Conservation (phyloP, 2,329 filamentous ascomycete species). For the Penicillium brevicompactum region DNA sequence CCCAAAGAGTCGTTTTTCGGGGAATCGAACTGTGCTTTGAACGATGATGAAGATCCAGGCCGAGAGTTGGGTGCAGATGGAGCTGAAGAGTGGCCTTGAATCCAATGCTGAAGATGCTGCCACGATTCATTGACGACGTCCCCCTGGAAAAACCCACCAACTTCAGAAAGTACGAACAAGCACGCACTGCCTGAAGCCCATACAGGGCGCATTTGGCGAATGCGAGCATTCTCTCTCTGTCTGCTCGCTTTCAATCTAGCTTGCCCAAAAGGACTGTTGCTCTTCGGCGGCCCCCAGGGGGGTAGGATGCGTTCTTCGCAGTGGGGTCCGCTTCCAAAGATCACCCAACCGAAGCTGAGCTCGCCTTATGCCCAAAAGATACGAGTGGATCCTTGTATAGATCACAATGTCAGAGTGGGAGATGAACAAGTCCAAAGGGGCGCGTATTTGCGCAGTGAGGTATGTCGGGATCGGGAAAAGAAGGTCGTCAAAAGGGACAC, state of each 20-base stretch:
- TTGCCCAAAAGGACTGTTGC: slow-evolving; percentile 62
- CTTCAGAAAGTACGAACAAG: slow-evolving; percentile 85
- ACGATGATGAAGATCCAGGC: slow-evolving; percentile 40
- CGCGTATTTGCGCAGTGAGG: slow-evolving; percentile 71
- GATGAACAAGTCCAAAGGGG: slow-evolving; percentile 87
- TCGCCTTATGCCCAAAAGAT: slow-evolving; percentile 80
- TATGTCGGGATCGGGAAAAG: slow-evolving; percentile 75
- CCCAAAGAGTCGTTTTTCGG: slow-evolving; percentile 12
- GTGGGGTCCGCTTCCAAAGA: slow-evolving; percentile 80
- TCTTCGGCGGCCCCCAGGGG: slow-evolving; percentile 68
- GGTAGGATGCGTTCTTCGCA: slow-evolving; percentile 75
- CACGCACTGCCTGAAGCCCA: slow-evolving; percentile 90
- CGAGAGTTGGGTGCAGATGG: slow-evolving; percentile 35
- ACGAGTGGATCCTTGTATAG: slow-evolving; percentile 85
- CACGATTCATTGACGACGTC: slow-evolving; percentile 83
- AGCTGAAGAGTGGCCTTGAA: slow-evolving; percentile 51
- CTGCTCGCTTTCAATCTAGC: slow-evolving; percentile 64
- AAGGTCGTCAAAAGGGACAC: slow-evolving; percentile 69
- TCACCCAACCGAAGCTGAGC: slow-evolving; percentile 82
- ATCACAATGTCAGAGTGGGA: slow-evolving; percentile 72
- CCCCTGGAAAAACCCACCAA: slow-evolving; percentile 84
- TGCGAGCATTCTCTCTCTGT: slow-evolving; percentile 64
- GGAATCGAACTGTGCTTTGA: slow-evolving; percentile 19
- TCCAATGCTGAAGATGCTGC: slow-evolving; percentile 76
- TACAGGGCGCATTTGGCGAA: slow-evolving; percentile 71